Evolutionary conservation across 257 asterid species (phyloP).

Genomic region (Nicotiana knightiana): DNA sequence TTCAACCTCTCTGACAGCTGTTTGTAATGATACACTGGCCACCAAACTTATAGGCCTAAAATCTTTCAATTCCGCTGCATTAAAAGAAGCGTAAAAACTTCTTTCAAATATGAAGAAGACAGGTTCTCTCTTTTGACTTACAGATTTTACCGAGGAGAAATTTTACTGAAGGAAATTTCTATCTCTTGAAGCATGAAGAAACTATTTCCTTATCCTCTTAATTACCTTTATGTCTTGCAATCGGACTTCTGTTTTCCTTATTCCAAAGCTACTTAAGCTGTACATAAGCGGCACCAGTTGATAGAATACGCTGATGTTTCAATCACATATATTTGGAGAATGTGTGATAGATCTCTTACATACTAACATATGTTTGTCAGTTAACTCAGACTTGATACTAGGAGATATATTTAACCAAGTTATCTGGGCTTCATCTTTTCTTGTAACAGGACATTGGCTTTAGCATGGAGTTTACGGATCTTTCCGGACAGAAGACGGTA

Average conservation of each 20-base stretch:
- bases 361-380: background rate
- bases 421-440: slow-evolving; percentile 11
- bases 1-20: background rate
- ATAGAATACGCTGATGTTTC: background rate
- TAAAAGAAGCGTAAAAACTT: background rate
- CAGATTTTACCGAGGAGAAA: background rate
- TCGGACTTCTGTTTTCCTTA: background rate
- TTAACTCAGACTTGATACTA: background rate
- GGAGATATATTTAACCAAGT: background rate
- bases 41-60: background rate
- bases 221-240: background rate
- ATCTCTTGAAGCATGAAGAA: background rate
- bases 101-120: background rate
- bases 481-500: slow-evolving; percentile 67
- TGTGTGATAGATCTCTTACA: background rate
- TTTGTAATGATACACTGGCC: background rate
- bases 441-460: slow-evolving; percentile 82
- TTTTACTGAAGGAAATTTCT: background rate
- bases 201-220: background rate
- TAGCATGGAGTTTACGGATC: slow-evolving; percentile 73
- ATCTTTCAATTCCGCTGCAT: background rate
- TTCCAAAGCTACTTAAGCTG: background rate
- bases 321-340: background rate
- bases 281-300: background rate
- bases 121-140: background rate